phyloP scores from a whole-genome alignment of 768 basidiomycete species.

The Pholiota conissans region DNA sequence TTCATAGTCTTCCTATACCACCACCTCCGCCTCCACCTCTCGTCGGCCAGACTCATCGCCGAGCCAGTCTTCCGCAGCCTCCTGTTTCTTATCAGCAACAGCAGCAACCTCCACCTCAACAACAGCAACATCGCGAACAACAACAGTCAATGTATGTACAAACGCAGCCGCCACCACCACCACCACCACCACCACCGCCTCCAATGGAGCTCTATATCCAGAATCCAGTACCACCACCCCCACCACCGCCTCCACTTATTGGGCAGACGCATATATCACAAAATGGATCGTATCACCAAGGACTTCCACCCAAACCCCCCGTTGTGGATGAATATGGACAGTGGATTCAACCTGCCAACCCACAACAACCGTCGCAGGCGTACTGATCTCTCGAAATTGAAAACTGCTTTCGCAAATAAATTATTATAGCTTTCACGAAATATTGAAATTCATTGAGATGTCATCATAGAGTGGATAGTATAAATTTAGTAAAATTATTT shows the following conservation, averaged over 20 bases:
- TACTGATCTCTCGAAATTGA: constrained; percentile 17
- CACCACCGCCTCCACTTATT: constrained; percentile 34
- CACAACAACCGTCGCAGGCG: constrained; percentile 17
- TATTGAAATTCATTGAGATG: not conserved
- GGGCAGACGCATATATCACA: constrained; percentile 15
- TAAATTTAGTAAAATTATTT: not conserved
- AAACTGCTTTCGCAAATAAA: not conserved
- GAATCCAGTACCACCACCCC: constrained; percentile 31
- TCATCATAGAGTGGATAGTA: not conserved
- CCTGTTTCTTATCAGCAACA: constrained; percentile 40
- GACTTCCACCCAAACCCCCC: constrained; percentile 41
- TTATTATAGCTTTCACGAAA: not conserved
- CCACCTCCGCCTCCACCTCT: constrained; percentile 23
- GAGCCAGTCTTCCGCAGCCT: constrained; percentile 53
- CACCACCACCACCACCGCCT: no score
- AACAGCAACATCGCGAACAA: constrained; percentile 25
- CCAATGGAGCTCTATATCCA: constrained; percentile 27
- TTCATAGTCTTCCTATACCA: constrained; percentile 30
- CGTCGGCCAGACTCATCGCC: constrained; percentile 25
- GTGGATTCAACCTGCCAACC: constrained; percentile 28
- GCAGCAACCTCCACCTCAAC: constrained; percentile 28
- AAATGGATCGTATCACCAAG: constrained; percentile 28
- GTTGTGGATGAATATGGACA: constrained; percentile 33
- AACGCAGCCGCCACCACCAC: constrained; percentile 22
- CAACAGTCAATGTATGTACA: constrained; percentile 26